Evolutionary conservation across 1,284 basidiomycete genomes (phyloP), one percentile per base, ranked within the genome.

Genomic region (Trametes sp.): DNA sequence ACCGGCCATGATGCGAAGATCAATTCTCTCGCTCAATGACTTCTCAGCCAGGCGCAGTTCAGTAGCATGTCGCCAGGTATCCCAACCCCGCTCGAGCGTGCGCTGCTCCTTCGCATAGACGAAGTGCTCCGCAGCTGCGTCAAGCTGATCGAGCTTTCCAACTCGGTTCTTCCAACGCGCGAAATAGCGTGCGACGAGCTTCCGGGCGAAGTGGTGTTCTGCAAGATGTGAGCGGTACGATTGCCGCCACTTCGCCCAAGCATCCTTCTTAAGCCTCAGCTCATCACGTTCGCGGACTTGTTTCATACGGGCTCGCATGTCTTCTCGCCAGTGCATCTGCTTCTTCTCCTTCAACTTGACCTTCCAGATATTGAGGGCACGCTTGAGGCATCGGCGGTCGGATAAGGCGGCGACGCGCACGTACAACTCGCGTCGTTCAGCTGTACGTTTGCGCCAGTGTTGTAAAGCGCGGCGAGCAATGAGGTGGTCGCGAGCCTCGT

Each of bases 261-360:
- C 81, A 65, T 85, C 81, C 68, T 79, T 83, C 69, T 78, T 72
- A 50, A 89, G 69, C 64, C 81, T 80, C 5, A 70, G 63, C 41
- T 88, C 85, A 58, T 81, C 80, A 60, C 77, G 84, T 57, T 84
- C 82, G 53, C 84, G 85, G 44, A 89, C 76, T 21, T 74, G 72
- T 69, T 86, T 88, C 86, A 91, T 88, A 64, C 83, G 87, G 53
- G 76, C 69, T 24, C 90, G 86, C 87, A 92, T 90, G 44, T 84
- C 84, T 35, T 82, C 76, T 28, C 88, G 81, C 89, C 90, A 90
- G 53, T 80, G 76, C 6, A 77, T 65, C 66, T 87, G 86, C 63
- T 81, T 78, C 68, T 79, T 84, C 67, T 83, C 79, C 63, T 81
- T 83, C 1, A 84, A 69, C 64, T 77, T 84, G 29, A 67, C 64